Evolutionary conservation across 495 filamentous ascomycete species (phyloP).

Genomic region (Hyaloscypha hepaticicola): DNA sequence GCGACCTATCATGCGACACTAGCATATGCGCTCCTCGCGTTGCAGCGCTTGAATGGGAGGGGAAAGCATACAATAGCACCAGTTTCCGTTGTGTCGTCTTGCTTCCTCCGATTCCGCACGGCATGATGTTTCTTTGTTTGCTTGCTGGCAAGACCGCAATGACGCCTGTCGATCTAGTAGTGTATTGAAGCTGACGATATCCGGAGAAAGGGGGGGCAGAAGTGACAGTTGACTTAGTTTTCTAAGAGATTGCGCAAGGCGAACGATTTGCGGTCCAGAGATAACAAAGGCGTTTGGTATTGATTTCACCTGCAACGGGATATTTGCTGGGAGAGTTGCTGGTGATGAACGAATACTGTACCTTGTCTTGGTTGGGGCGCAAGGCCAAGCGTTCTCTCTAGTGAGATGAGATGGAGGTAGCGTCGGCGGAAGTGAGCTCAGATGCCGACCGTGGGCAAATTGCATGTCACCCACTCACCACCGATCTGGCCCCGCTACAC

Average conservation of each 20-base stretch:
- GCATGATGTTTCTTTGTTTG: conserved; percentile 37
- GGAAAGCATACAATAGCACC: conserved; percentile 77
- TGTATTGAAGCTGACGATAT: background rate
- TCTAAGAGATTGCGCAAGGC: background rate
- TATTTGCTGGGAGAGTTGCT: background rate
- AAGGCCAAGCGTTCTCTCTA: background rate
- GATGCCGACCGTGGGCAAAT: background rate
- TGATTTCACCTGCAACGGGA: background rate
- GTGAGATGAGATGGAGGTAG: background rate
- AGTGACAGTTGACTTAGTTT: background rate
- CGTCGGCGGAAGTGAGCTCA: background rate
- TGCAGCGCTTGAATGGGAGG: background rate
- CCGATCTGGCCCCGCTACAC: background rate
- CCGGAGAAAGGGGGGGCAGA: background rate
- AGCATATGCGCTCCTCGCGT: background rate
- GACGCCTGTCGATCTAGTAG: background rate
- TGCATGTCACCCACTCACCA: background rate
- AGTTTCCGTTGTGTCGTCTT: conserved; percentile 95
- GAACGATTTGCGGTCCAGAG: background rate
- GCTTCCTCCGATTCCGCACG: conserved; percentile 51
- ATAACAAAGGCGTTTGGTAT: background rate
- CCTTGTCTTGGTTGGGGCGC: background rate
- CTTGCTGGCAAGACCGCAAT: background rate
- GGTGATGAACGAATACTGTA: background rate
- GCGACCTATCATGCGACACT: background rate